These are phyloP conservation scores for Apocynum venetum DNA, from an alignment of 257 asterid genomes.

Conservation along the genomic window DNA sequence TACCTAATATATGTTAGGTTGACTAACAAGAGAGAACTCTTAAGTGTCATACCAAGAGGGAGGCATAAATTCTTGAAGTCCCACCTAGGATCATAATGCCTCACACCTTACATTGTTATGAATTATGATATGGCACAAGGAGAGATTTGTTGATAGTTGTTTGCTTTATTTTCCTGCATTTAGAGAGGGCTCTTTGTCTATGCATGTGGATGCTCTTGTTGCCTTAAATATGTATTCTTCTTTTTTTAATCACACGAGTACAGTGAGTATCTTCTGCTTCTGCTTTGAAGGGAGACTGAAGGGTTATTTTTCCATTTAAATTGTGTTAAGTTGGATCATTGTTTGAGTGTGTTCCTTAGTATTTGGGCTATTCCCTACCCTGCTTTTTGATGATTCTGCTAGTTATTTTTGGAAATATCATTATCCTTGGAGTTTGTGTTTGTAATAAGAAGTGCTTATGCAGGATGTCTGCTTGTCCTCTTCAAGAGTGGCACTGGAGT, in stretches of 20 bases:
- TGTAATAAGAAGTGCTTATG: conserved; percentile 23
- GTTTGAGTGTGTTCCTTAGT: neutral
- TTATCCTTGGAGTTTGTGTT: conserved; percentile 14
- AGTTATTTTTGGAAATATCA: neutral
- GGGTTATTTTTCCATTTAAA: neutral
- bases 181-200: neutral
- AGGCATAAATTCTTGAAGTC: neutral
- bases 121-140: neutral
- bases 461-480: conserved; percentile 90
- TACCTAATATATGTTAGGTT: too few relatives aligned
- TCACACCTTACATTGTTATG: neutral
- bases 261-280: neutral
- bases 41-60: neutral
- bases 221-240: neutral
- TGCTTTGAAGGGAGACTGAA: neutral
- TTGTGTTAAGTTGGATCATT: neutral
- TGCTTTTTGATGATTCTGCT: neutral
- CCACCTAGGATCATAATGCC: neutral
- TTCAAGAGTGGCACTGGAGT: conserved; percentile 81
- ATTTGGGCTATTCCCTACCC: neutral
- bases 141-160: neutral
- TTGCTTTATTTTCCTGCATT: neutral
- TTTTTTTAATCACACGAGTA: neutral
- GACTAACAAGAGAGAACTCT: neutral
- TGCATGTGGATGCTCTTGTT: neutral